Base-by-base conservation (phyloP, 495 filamentous ascomycete species). In the Penicillium salamii region DNA sequence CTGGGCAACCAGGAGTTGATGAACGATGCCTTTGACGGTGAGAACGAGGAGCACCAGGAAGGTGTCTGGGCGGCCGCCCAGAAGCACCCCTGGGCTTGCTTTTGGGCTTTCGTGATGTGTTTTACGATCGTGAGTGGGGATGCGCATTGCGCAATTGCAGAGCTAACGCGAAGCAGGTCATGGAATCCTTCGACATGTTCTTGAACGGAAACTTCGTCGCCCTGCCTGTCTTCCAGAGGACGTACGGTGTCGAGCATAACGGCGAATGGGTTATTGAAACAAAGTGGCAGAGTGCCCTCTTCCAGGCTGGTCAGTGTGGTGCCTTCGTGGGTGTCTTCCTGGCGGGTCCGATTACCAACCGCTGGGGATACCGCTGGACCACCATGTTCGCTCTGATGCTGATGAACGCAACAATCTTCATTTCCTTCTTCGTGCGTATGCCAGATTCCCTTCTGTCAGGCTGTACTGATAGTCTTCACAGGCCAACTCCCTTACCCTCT, bases 261-360 rank as follows among this genome's bases (percentile, higher is more conserved):
- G 41, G 17, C 9, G 39, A 11, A 12, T 60, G 42, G 5, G 20
- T 39, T 13, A 67, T 72, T 26, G 58, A 58, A 1, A 66, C 69
- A 0, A 48, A 53, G 36, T 72, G 69, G 69, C 69, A 72, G 46
- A 66, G 60, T 37, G 59, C 65, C 31, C 59, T 72, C 12, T 70
- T 61, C 49, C 62, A 65, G 50, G 55, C 65, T 21, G 68, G 64
- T 43, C 67, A 58, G 45, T 52, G 62, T 52, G 85, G 86, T 36
- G 84, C 86, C 59, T 79, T 88, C 35, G 76, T 88, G 47, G 86
- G 86, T 50, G 74, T 89, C 1, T 65, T 85, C 36, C 68, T 86
- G 57, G 86, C 86, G 48, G 86, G 86, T 46, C 82, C 68, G 49
- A 71, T 87, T 29, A 85, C 83, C 9, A 84, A 86, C 48, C 63